These are phyloP conservation scores for Ophioceras dolichostomum DNA, from an alignment of 2,329 filamentous ascomycete genomes.

Conservation along the genomic window DNA sequence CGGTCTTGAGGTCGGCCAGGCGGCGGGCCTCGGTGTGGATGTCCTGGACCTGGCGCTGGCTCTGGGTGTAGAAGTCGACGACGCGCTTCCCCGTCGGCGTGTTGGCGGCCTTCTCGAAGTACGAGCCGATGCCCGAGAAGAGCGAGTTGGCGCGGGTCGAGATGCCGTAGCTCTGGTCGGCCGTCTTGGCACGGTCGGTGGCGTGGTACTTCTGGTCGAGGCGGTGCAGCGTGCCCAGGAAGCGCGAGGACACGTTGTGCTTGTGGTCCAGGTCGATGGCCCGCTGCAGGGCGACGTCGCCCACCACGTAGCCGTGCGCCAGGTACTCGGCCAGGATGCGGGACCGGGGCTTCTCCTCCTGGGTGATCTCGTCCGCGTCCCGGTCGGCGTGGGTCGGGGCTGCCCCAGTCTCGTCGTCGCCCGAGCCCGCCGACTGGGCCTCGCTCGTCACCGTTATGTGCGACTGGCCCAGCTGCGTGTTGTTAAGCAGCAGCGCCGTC, in stretches of 20 bases:
- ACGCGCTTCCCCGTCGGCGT: conserved; percentile 84
- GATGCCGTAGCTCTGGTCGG: conserved; percentile 79
- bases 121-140: conserved; percentile 59
- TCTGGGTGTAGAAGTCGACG: conserved; percentile 74
- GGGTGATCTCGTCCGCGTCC: conserved; percentile 60
- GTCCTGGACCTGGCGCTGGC: conserved; percentile 82
- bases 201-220: conserved; percentile 84
- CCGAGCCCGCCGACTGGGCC: conserved; percentile 32
- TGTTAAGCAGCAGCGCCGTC: conserved; percentile 91
- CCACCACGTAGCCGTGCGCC: conserved; percentile 83
- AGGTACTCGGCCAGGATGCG: conserved; percentile 95
- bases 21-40: conserved; percentile 86
- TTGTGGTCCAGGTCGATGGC: conserved; percentile 82
- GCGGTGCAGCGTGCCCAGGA: conserved; percentile 61
- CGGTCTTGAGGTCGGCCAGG: conserved; percentile 76
- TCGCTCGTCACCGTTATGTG: conserved; percentile 65
- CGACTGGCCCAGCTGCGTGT: conserved; percentile 83
- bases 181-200: conserved; percentile 69
- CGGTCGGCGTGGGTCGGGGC: conserved; percentile 41
- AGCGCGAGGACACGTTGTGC: conserved; percentile 73
- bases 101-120: conserved; percentile 86
- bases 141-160: conserved; percentile 56
- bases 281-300: conserved; percentile 59
- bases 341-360: conserved; percentile 93
- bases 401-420: conserved; percentile 39